These are phyloP conservation scores for Iberis pinnata DNA, from an alignment of 345 rosid genomes.

Conservation along the genomic window DNA sequence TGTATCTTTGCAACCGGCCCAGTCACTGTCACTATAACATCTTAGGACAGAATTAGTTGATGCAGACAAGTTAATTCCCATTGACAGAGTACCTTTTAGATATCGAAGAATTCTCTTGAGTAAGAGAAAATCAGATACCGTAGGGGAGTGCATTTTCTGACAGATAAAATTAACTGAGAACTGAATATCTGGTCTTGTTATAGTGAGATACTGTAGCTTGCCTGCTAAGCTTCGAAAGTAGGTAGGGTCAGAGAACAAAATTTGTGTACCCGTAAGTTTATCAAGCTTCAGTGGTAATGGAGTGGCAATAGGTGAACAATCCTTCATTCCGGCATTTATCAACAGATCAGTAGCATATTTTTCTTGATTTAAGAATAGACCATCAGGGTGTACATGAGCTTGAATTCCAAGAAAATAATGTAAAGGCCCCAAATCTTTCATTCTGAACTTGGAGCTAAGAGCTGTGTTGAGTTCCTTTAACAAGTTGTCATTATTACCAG, in stretches of 20 bases:
- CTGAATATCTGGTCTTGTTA: background rate
- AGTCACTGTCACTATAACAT: background rate
- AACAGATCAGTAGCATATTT: background rate
- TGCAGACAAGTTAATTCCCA: background rate
- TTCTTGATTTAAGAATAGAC: background rate
- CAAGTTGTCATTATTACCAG: background rate
- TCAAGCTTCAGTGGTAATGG: background rate
- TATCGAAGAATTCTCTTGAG: background rate
- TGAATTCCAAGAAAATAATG: background rate
- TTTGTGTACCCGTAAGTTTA: no score
- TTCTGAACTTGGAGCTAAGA: background rate
- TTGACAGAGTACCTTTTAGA: background rate
- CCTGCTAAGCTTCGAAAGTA: no score
- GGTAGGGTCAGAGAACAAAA: no score
- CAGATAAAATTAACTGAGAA: background rate
- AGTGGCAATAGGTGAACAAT: background rate
- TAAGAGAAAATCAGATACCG: no score
- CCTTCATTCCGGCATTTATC: background rate
- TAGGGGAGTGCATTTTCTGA: background rate
- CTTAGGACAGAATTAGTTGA: background rate
- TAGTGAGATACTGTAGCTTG: no score
- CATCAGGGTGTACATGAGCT: background rate
- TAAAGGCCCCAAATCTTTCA: background rate
- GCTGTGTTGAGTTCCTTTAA: background rate
- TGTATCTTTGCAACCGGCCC: background rate